Conservation (phyloP, 2,329 filamentous ascomycete genomes). For the Pochonia chlamydosporia region DNA sequence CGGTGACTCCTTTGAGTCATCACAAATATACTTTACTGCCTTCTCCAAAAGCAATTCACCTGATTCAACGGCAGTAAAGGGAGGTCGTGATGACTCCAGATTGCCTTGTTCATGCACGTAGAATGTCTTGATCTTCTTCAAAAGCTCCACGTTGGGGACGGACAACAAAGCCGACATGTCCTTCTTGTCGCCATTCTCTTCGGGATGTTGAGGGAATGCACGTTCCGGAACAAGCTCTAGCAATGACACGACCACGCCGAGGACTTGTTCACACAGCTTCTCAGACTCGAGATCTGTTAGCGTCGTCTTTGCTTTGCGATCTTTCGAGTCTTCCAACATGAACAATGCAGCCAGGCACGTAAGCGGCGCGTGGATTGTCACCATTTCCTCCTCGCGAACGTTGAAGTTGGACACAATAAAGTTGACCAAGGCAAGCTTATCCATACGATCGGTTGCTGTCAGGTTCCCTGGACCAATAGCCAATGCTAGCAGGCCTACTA, state of each 20-base stretch:
- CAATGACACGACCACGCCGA: conserved; percentile 49
- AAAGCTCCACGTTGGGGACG: conserved; percentile 39
- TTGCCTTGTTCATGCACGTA: conserved; percentile 67
- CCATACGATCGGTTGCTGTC: conserved; percentile 43
- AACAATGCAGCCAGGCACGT: conserved; percentile 53
- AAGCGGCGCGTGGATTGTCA: conserved; percentile 76
- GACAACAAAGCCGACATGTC: conserved; percentile 9
- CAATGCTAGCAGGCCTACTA: conserved; percentile 62
- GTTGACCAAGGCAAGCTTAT: conserved; percentile 65
- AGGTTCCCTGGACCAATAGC: conserved; percentile 44
- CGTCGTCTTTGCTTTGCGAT: conserved; percentile 22
- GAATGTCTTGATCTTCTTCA: conserved; percentile 58
- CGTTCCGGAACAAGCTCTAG: conserved; percentile 60
- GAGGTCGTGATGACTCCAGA: conserved; percentile 54
- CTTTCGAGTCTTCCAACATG: conserved; percentile 52
- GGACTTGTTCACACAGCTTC: conserved; percentile 26
- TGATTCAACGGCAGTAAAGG: conserved; percentile 49
- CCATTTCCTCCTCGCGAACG: conserved; percentile 92
- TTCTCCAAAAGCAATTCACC: conserved; percentile 61
- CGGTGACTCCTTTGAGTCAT: conserved; percentile 35
- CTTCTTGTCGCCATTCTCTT: conserved; percentile 10
- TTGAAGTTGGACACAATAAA: conserved; percentile 90
- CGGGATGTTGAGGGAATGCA: conserved; percentile 40
- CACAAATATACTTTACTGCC: conserved; percentile 45
- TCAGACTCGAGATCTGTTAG: conserved; percentile 27